Evolutionary conservation across 176 grass and related monocot genomes (phyloP), one percentile per base, ranked within the genome.

Genomic region (Elymus sibiricus): DNA sequence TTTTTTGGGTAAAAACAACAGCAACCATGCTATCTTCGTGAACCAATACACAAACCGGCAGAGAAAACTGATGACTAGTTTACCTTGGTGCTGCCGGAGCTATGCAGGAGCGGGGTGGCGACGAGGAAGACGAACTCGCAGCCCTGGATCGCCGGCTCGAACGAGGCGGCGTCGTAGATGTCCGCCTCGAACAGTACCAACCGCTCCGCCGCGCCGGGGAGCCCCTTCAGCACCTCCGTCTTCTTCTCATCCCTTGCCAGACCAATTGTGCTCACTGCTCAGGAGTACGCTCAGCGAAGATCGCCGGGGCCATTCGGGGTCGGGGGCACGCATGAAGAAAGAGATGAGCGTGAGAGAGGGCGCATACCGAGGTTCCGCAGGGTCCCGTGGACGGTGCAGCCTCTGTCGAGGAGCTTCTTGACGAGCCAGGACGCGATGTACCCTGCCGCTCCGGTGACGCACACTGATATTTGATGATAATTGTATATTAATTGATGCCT

Each of bases 111-210:
- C 31, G 83, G 86, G 69, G 90, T 93, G n/a, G 90, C 90, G 74
- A 95, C 63, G 61, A 93, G 89, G 87, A 95, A 95, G 38, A 95
- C 85, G 79, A 91, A 93, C 47, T 89, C 64, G 77, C 94, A 91
- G 15, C 87, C 89, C 53, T 39, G 75, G 80, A 95, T 89, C 3
- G 90, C 86, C 22, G 90, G 63, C 77, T 88, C 88, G 70, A 91
- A 95, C 9, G 80, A 79, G 46, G 38, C 61, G 16, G 93, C 87
- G 65, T 93, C 64, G 43, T 91, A 95, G 40, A 93, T 79, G 53
- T 95, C 71, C 19, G 88, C 90, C 64, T 95, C 31, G 46, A 95
- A 95, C 62, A 93, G 64, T 35, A 13, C 14, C 78, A 95, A 86
- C 83, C 82, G 56, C 49, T 85, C 86, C 53, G 77, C 75, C 15